Conservation (phyloP, 306 rosid genomes). For the Betula pendula region DNA sequence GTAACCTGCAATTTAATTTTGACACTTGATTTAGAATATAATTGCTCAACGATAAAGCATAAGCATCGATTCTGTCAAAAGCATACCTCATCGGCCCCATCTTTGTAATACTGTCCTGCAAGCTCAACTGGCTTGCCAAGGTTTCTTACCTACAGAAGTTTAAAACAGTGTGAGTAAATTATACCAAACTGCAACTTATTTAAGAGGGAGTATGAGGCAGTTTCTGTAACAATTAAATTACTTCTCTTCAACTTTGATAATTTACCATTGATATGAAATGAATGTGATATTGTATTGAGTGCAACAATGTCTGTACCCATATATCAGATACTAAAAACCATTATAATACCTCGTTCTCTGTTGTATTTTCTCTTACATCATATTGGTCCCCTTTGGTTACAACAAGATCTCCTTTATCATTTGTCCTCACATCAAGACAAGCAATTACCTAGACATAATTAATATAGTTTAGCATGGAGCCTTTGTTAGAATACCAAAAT, state of each 20-base stretch:
- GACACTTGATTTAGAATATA: slow-evolving; percentile 26
- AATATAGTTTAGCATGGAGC: slow-evolving; percentile 14
- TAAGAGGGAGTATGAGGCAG: neutral
- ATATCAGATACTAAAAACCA: slow-evolving; percentile 11
- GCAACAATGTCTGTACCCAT: neutral
- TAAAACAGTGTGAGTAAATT: slow-evolving; percentile 27
- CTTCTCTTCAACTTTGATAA: neutral
- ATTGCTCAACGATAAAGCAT: neutral
- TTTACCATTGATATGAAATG: neutral
- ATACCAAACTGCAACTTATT: slow-evolving; percentile 7
- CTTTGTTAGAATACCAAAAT: slow-evolving; percentile 1
- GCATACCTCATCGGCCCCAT: slow-evolving; percentile 96
- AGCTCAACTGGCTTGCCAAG: slow-evolving; percentile 98
- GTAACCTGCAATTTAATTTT: slow-evolving; percentile 59
- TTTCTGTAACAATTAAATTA: neutral
- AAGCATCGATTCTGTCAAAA: slow-evolving; percentile 23
- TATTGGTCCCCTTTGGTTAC: slow-evolving; percentile 99
- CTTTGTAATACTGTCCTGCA: slow-evolving; percentile 86
- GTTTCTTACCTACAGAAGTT: slow-evolving; percentile 70
- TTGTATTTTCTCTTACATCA: slow-evolving; percentile 86
- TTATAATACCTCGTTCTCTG: slow-evolving; percentile 78
- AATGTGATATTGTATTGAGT: neutral
- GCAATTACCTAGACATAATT: slow-evolving; percentile 74
- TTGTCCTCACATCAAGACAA: slow-evolving; percentile 94
- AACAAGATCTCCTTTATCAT: slow-evolving; percentile 93